Percentiles rank a stretch among this genome's conserved stretches.
Conservation (phyloP, 306 rosid genomes). For the Comarum palustre region DNA sequence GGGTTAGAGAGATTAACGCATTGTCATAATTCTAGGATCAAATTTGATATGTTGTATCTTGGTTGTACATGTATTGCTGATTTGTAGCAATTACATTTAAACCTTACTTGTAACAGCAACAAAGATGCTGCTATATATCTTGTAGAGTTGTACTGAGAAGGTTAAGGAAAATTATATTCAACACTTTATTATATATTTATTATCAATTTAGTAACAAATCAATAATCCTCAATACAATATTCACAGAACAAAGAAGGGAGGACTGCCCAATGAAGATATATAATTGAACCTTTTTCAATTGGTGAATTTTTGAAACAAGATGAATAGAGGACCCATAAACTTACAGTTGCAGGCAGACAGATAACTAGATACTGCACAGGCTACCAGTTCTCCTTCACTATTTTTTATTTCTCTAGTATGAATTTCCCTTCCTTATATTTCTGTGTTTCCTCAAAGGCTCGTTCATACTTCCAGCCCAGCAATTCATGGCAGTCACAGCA, state of each 20-base stretch:
- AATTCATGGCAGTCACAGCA: conserved; percentile 38
- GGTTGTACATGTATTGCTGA: too few species aligned
- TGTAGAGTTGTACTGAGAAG: too few species aligned
- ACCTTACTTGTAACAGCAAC: too few species aligned
- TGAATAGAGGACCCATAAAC: conserved; percentile 22
- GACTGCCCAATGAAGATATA: conserved; percentile 25
- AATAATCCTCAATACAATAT: conserved; percentile 25
- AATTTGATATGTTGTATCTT: too few species aligned
- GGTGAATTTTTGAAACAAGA: conserved; percentile 15
- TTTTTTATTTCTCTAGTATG: conserved; percentile 44
- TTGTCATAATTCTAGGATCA: too few species aligned
- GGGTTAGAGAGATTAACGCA: too few species aligned
- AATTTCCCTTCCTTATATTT: conserved; percentile 48
- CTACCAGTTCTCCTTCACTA: conserved; percentile 47
- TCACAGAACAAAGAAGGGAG: conserved; percentile 12
- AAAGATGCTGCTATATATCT: too few species aligned
- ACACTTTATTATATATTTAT: conserved; percentile 7
- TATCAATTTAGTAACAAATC: conserved; percentile 20
- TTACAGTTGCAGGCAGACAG: conserved; percentile 13
- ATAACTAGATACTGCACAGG: conserved; percentile 1
- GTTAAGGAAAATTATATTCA: too few species aligned
- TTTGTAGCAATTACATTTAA: too few species aligned
- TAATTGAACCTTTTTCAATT: conserved; percentile 10
- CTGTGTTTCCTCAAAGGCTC: conserved; percentile 42
- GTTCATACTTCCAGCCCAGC: conserved; percentile 50